Conservation (phyloP, 441 rosid species). For the Gossypium lobatum region DNA sequence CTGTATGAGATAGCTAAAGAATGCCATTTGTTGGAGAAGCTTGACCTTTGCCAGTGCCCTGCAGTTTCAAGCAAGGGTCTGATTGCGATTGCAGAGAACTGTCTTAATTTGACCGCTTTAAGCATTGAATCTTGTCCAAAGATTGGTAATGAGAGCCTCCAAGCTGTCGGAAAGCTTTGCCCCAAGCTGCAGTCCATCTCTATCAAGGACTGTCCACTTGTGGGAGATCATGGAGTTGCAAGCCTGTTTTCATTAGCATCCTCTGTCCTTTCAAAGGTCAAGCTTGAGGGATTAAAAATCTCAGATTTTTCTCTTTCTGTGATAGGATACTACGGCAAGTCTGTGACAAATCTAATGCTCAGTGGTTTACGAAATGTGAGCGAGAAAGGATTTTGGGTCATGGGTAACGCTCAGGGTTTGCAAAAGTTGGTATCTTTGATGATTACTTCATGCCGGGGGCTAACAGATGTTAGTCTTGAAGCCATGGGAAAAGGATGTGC, state of each 20-base stretch:
- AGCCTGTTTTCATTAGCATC: slow-evolving; percentile 64
- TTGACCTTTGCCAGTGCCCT: slow-evolving; percentile 78
- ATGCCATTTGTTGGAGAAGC: slow-evolving; percentile 68
- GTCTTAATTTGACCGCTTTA: slow-evolving; percentile 58
- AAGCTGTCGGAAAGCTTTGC: slow-evolving; percentile 71
- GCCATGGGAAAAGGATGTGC: slow-evolving; percentile 70
- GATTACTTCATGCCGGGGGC: slow-evolving; percentile 62
- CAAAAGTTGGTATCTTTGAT: slow-evolving; percentile 52
- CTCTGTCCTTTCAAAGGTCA: slow-evolving; percentile 51
- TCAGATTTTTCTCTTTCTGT: slow-evolving; percentile 83
- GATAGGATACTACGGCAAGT: slow-evolving; percentile 76
- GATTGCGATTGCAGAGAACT: slow-evolving; percentile 61
- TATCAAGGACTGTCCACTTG: slow-evolving; percentile 84
- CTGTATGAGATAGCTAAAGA: slow-evolving; percentile 58
- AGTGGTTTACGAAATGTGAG: slow-evolving; percentile 63
- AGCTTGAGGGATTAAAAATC: slow-evolving; percentile 76
- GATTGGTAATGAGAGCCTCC: slow-evolving; percentile 74
- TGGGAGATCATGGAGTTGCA: slow-evolving; percentile 85
- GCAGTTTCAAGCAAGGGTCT: slow-evolving; percentile 62
- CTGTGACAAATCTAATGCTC: slow-evolving; percentile 55
- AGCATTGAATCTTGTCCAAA: slow-evolving; percentile 62
- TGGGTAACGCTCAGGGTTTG: slow-evolving; percentile 87
- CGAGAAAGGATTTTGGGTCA: slow-evolving; percentile 97
- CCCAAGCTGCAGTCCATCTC: slow-evolving; percentile 53
- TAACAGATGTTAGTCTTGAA: slow-evolving; percentile 76